Evolutionary conservation across 176 grass and related monocot species (phyloP).

Genomic region (Cymbopogon citratus): DNA sequence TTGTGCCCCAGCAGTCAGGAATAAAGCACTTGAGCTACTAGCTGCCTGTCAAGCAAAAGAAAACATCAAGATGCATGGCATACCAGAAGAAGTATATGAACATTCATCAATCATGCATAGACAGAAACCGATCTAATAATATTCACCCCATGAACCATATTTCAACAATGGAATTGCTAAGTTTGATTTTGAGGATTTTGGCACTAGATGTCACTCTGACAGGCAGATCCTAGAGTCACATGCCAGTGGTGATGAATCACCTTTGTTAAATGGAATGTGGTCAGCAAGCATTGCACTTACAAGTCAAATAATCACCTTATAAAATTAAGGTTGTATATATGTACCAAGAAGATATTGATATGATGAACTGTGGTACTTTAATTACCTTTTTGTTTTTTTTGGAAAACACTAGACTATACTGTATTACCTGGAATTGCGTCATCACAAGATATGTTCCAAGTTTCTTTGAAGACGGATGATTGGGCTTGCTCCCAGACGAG

Average conservation of each 20-base stretch:
- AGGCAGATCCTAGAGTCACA: too few species aligned
- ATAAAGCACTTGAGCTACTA: slow-evolving; percentile 71
- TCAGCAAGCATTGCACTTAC: too few species aligned
- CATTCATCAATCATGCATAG: background rate
- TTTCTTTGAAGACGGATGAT: background rate
- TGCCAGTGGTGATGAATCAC: too few species aligned
- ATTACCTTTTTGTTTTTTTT: too few species aligned
- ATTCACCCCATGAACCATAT: background rate
- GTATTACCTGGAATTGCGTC: background rate
- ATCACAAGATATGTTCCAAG: background rate
- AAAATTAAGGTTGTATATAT: too few species aligned
- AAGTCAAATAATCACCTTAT: too few species aligned
- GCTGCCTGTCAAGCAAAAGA: slow-evolving; percentile 36
- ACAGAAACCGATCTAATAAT: background rate
- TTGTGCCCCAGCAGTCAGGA: slow-evolving; percentile 73
- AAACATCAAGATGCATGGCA: background rate
- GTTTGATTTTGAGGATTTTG: background rate
- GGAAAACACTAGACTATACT: too few species aligned
- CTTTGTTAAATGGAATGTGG: too few species aligned
- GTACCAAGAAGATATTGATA: too few species aligned
- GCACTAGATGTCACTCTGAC: too few species aligned
- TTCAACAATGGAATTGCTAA: background rate
- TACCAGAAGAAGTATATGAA: background rate
- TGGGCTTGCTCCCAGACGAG: slow-evolving; percentile 54
- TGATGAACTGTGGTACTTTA: too few species aligned